phyloP scores from a whole-genome alignment of 2,329 filamentous ascomycete genomes.

The Penicillium sp. region DNA sequence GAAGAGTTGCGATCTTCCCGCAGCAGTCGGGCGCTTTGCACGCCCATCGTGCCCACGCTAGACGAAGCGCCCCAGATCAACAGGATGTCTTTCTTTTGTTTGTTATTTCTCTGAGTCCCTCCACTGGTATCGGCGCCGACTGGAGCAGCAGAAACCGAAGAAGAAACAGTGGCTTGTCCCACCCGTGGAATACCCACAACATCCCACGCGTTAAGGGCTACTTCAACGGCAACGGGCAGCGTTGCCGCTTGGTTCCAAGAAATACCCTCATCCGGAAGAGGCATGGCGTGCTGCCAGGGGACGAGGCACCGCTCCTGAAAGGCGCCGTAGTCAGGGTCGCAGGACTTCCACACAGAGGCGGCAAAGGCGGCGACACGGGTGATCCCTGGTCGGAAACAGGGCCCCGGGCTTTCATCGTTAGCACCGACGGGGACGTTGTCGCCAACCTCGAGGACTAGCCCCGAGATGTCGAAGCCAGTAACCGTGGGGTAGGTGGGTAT shows the following conservation, averaged over 20 bases:
- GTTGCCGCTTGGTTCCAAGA: slow-evolving; percentile 45
- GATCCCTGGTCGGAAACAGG: slow-evolving; percentile 31
- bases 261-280: slow-evolving; percentile 33
- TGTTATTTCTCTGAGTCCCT: neutral
- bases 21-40: slow-evolving; percentile 41
- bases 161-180: slow-evolving; percentile 12
- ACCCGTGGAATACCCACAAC: slow-evolving; percentile 32
- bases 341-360: slow-evolving; percentile 43
- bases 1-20: slow-evolving; percentile 32
- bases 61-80: slow-evolving; percentile 49
- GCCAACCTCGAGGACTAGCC: slow-evolving; percentile 45
- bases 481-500: slow-evolving; percentile 43
- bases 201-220: slow-evolving; percentile 43
- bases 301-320: slow-evolving; percentile 48
- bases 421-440: slow-evolving; percentile 32
- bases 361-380: slow-evolving; percentile 43
- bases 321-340: slow-evolving; percentile 47
- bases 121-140: neutral
- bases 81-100: slow-evolving; percentile 32
- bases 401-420: slow-evolving; percentile 6
- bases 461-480: slow-evolving; percentile 41
- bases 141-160: neutral
- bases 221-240: slow-evolving; percentile 40
- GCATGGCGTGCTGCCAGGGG: slow-evolving; percentile 41
- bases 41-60: slow-evolving; percentile 47